These are phyloP conservation scores for Camillea tinctor DNA, from an alignment of 2,329 filamentous ascomycete genomes.

Conservation along the genomic window DNA sequence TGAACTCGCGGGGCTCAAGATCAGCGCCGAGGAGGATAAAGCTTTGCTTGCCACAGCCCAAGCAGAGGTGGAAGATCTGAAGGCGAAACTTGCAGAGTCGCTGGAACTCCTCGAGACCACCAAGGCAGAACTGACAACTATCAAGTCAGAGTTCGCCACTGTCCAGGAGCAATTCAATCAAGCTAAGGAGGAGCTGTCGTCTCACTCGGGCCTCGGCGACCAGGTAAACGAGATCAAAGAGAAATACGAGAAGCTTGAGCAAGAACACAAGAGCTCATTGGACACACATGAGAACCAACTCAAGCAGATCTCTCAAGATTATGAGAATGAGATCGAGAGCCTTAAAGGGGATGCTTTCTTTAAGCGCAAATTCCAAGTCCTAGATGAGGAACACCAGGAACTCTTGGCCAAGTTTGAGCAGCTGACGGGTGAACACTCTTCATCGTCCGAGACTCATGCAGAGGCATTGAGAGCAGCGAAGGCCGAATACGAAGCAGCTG, in stretches of 20 bases:
- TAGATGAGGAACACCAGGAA: constrained; percentile 57
- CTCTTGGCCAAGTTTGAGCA: constrained; percentile 31
- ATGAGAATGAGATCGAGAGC: constrained; percentile 64
- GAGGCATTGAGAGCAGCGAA: constrained; percentile 18
- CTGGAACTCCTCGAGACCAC: constrained; percentile 26
- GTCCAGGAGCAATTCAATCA: constrained; percentile 44
- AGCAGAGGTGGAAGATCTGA: constrained; percentile 37
- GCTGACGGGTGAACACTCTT: constrained; percentile 24
- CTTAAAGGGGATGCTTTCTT: constrained; percentile 62
- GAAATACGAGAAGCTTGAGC: constrained; percentile 47
- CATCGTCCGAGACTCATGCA: constrained; percentile 13
- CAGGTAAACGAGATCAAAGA: constrained; percentile 30
- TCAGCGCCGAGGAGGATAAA: constrained; percentile 48
- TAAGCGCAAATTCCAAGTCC: constrained; percentile 61
- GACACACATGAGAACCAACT: constrained; percentile 58
- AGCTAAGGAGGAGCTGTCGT: constrained; percentile 47
- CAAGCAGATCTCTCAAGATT: constrained; percentile 58
- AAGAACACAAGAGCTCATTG: constrained; percentile 40
- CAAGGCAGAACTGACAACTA: constrained; percentile 46
- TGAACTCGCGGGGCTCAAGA: constrained; percentile 51
- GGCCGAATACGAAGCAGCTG: constrained; percentile 33
- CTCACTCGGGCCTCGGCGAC: constrained; percentile 23
- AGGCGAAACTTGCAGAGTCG: constrained; percentile 35
- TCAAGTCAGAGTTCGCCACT: constrained; percentile 49
- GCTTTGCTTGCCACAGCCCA: constrained; percentile 46